Base-by-base conservation (phyloP, 2,329 filamentous ascomycete genomes). In the Emydomyces testavorans region DNA sequence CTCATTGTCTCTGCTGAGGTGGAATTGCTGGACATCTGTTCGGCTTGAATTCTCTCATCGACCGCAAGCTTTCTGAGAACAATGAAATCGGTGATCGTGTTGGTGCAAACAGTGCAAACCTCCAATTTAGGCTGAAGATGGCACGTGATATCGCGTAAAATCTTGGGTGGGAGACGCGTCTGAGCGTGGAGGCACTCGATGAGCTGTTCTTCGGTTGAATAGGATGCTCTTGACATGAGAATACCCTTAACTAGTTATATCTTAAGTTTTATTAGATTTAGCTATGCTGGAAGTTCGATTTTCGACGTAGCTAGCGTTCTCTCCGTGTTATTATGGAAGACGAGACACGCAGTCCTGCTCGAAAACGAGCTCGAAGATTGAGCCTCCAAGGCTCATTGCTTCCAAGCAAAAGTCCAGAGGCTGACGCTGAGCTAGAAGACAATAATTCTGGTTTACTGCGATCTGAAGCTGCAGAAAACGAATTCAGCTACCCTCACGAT, bases 401-500 rank as follows among this genome's bases (percentile, higher is more conserved):
- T 6, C 8, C 24, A 34, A 10, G 36, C 18, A 24, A 16, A 40
- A 26, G 32, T 21, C 16, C 28, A 1, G 36, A 47, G 28, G 18
- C 34, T 16, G 18, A 40, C 40, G 23, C 35, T n/a, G 36, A 34
- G 6, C 11, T 18, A 15, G 16, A 29, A n/a, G 10, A 26, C 20
- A 39, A 11, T 6, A 26, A 26, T 6, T n/a, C 20, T 10, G n/a
- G 13, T n/a, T n/a, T 20, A 18, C 4, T 24, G 29, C n/a, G 15
- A 18, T 7, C 36, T 28, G 59, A 59, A 2, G 62, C 67, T n/a
- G 52, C 62, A n/a, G 59, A 15, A 7, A 55, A 29, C 48, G 55
- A 2, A 50, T 7, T 6, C 2, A 18, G 21, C 20, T 6, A 29
- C n/a, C 16, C 26, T 23, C 36, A 42, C 6, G 29, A 43, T 21